phyloP scores from a whole-genome alignment of 257 asterid genomes.

The Lycium ferocissimum region DNA sequence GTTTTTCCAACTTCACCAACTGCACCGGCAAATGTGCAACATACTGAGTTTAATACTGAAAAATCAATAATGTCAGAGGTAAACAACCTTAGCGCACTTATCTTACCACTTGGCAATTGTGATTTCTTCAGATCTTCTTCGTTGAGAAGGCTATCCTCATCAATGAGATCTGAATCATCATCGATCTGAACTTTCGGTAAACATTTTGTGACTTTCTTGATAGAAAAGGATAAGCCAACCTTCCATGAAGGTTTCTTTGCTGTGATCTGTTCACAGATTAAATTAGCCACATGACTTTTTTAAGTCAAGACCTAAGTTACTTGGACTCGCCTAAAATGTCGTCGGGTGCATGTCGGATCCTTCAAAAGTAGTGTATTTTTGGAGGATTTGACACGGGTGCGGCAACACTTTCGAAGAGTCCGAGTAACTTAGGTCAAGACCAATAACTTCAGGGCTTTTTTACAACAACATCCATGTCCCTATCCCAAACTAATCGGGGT shows the following conservation, averaged over 20 bases:
- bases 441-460: neutral
- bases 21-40: slow-evolving; percentile 27
- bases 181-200: slow-evolving; percentile 73
- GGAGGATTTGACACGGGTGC: too few relatives aligned
- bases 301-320: neutral
- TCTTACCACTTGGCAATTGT: slow-evolving; percentile 69
- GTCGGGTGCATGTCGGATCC: too few relatives aligned
- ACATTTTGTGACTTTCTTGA: slow-evolving; percentile 57
- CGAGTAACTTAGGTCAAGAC: neutral
- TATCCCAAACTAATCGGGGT: neutral
- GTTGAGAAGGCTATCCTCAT: slow-evolving; percentile 90
- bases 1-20: slow-evolving; percentile 79
- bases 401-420: too few relatives aligned
- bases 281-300: neutral
- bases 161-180: slow-evolving; percentile 84
- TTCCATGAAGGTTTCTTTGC: slow-evolving; percentile 93
- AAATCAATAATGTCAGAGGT: slow-evolving; percentile 26
- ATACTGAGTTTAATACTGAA: neutral
- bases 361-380: too few relatives aligned
- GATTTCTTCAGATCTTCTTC: slow-evolving; percentile 94
- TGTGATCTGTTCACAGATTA: slow-evolving; percentile 44
- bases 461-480: neutral
- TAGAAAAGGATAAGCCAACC: slow-evolving; percentile 82
- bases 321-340: too few relatives aligned
- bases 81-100: slow-evolving; percentile 11